Evolutionary conservation across 768 basidiomycete species (phyloP), one percentile per base, ranked within the genome.

Genomic region (Leccinum imitatum): DNA sequence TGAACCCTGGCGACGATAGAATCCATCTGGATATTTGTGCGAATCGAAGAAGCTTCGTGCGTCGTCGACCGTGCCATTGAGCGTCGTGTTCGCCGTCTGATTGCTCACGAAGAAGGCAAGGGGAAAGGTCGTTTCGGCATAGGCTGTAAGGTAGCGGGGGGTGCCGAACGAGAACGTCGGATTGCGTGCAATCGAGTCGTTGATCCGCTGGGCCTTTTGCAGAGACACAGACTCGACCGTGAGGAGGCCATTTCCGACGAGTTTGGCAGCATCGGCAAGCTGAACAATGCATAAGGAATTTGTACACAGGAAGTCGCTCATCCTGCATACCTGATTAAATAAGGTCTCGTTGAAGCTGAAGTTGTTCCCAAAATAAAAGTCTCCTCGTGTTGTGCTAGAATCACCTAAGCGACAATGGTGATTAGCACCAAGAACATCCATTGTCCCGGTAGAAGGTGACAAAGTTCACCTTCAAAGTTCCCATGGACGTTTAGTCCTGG

Each of bases 341-440:
- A 69, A 41, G 1, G 69, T 69, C 53, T 71, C 69, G 13, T 69
- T 69, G 61, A 71, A 71, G 9, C 33, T 60, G 14, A 14, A 69
- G 50, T 69, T 71, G 53, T 69, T 19, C 6, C 69, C 69, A n/a
- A 69, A 69, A 44, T 71, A 71, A 52, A 21, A 68, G 44, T 69
- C 68, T 13, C 56, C 66, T 1, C 66, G 68, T 3, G 68, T 69
- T 14, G 66, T 68, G 52, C 69, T 70, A 6, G 53, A 66, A 59
- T 69, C 68, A 46, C 69, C 69, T 69, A 23, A 14, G 31, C 6
- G n/a, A 47, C 13, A 15, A 1, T 8, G 19, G 21, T 4, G 7
- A 50, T 67, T 39, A 56, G 37, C 15, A 41, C 0, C 21, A n/a
- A 37, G 6, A 6, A 46, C 10, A 17, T 25, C 11, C 4, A 25